Evolutionary conservation across 2,329 filamentous ascomycete species (phyloP).

Genomic region (Neurospora sp.): DNA sequence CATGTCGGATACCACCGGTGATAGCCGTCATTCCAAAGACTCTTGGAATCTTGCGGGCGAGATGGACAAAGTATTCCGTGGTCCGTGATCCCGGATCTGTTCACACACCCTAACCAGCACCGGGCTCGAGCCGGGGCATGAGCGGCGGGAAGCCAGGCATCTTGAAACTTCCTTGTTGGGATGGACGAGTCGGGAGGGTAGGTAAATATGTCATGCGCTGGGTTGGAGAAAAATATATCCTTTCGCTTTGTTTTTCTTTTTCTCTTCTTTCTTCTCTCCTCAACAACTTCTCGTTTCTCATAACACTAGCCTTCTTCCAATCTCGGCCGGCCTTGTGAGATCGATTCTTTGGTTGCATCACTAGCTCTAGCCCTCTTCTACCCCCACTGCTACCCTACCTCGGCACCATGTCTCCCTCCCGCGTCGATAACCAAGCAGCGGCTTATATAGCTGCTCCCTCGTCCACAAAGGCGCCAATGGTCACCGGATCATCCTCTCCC

Average conservation of each 20-base stretch:
- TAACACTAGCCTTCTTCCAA: neutral
- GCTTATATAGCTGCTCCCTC: slow-evolving; percentile 3
- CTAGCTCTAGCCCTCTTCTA: neutral
- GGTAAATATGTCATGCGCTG: neutral
- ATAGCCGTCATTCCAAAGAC: neutral
- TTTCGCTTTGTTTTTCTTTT: neutral
- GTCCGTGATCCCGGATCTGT: neutral
- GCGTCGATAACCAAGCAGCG: slow-evolving; percentile 9
- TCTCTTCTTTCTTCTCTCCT: neutral
- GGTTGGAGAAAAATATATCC: neutral
- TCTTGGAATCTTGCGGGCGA: neutral
- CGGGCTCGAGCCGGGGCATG: neutral
- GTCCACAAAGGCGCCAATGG: slow-evolving; percentile 2
- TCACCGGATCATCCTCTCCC: slow-evolving; percentile 5
- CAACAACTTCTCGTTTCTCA: neutral
- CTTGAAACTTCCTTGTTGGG: neutral
- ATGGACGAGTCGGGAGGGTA: neutral
- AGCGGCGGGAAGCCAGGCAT: neutral
- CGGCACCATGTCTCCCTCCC: slow-evolving; percentile 15
- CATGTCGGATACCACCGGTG: neutral
- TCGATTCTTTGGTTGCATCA: neutral
- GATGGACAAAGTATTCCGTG: neutral
- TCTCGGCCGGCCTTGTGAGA: neutral
- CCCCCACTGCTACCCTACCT: neutral
- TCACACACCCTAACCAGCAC: neutral